These are phyloP conservation scores for Boletellus emodensis DNA, from an alignment of 768 basidiomycete genomes.

Conservation along the genomic window DNA sequence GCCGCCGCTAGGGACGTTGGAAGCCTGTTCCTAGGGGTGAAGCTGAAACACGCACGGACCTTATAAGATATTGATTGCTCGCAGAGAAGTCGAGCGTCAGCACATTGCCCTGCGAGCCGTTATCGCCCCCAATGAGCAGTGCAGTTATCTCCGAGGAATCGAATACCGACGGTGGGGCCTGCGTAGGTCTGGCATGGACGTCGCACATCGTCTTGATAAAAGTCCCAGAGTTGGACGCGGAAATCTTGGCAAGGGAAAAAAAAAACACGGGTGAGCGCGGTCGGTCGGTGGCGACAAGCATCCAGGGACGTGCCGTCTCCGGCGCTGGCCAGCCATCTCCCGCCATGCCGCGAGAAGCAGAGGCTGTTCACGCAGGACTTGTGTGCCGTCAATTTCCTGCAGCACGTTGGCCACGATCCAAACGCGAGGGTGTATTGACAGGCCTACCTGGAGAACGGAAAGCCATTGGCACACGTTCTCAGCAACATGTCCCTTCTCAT, in stretches of 20 bases:
- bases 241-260: slow-evolving; percentile 39
- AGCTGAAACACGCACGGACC: slow-evolving; percentile 43
- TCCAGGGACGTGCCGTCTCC: slow-evolving; percentile 54
- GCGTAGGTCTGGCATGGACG: slow-evolving; percentile 39
- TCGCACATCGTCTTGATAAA: slow-evolving; percentile 53
- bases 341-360: slow-evolving; percentile 55
- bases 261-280: background rate
- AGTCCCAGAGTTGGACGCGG: slow-evolving; percentile 59
- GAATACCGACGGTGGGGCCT: slow-evolving; percentile 39
- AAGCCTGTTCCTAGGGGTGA: slow-evolving; percentile 6
- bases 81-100: slow-evolving; percentile 71
- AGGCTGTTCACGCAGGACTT: slow-evolving; percentile 64
- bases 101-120: slow-evolving; percentile 54
- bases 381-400: slow-evolving; percentile 41
- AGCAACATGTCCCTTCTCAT: slow-evolving; percentile 16
- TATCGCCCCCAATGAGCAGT: slow-evolving; percentile 13
- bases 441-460: slow-evolving; percentile 34
- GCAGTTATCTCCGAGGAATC: slow-evolving; percentile 26
- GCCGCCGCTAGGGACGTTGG: slow-evolving; percentile 44
- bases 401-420: slow-evolving; percentile 2
- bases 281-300: slow-evolving; percentile 4
- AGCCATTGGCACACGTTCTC: slow-evolving; percentile 24
- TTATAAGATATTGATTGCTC: slow-evolving; percentile 56
- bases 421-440: background rate
- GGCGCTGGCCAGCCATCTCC: slow-evolving; percentile 62